Conservation (phyloP, 371 early-diverging fungal genomes). For the Sporodiniella umbellata region DNA sequence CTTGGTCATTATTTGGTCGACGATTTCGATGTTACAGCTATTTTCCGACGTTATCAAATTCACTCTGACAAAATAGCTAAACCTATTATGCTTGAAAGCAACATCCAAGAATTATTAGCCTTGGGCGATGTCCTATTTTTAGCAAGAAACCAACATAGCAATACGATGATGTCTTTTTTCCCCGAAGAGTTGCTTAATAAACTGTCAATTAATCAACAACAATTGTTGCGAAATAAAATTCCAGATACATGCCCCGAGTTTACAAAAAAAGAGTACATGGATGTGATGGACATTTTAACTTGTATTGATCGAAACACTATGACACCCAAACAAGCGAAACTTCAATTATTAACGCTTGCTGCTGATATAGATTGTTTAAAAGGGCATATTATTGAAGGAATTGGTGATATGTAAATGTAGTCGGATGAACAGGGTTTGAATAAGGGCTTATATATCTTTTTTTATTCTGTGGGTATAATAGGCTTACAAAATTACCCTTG, state of each 20-base stretch:
- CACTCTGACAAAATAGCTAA: constrained; percentile 7
- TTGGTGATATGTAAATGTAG: constrained; percentile 20
- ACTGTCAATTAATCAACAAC: constrained; percentile 3
- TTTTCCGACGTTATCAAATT: constrained; percentile 12
- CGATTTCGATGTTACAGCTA: constrained; percentile 10
- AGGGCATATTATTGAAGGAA: constrained; percentile 12
- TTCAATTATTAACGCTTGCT: constrained; percentile 12
- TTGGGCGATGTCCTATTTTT: constrained; percentile 13
- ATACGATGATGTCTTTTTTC: constrained; percentile 14
- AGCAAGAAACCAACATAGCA: constrained; percentile 12
- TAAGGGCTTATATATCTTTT: constrained; percentile 7
- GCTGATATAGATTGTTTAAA: constrained; percentile 11
- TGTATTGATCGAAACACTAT: constrained; percentile 6
- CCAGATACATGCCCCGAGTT: constrained; percentile 11
- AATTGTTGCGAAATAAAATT: constrained; percentile 4
- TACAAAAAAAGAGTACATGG: constrained; percentile 11
- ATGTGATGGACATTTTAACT: constrained; percentile 3
- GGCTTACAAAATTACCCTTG: constrained; percentile 13
- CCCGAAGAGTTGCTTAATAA: constrained; percentile 8
- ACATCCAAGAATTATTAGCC: constrained; percentile 16
- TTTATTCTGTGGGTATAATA: constrained; percentile 12
- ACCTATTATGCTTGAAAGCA: constrained; percentile 7
- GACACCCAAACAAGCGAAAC: constrained; percentile 11
- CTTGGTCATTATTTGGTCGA: constrained; percentile 11
- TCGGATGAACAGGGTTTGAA: constrained; percentile 14